Evolutionary conservation across 2,329 filamentous ascomycete species (phyloP), one percentile per base, ranked within the genome.

Genomic region (Claviceps purpurea): DNA sequence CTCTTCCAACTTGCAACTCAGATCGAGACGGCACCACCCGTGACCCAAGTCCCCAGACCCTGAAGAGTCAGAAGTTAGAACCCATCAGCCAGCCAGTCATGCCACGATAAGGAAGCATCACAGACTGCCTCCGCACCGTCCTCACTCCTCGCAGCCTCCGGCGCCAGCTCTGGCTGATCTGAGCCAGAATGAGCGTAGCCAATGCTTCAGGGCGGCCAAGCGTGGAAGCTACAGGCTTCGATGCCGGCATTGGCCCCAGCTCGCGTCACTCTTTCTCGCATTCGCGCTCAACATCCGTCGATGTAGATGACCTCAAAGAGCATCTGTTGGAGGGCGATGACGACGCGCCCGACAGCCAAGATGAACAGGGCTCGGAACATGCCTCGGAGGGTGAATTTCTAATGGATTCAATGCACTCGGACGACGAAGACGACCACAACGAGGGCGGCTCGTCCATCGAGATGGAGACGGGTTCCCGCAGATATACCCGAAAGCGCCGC

Each of bases 351-450:
- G 70, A 70, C 39, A 66, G 68, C 43, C 70, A 70, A 39, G 70
- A 72, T 50, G 74, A 76, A 54, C 64, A 70, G 52, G 71, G 64
- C 47, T 73, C 72, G 30, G 78, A 81, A 61, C 67, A 77, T n/a
- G 43, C 24, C 24, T 45, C 43, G 6, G 43, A 45, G 43, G 13
- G 18, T 58, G 77, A 79, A 60, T 72, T 76, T 43, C 70, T 81
- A n/a, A 62, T 80, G 59, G 75, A 79, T 57, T 75, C 76, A 0
- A 74, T 74, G 54, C 64, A 73, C 2, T 71, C 74, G 2, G 69
- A 69, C 44, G n/a, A 34, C n/a, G 44, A 13, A 26, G 16, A 34
- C 26, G 26, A 34, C 44, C 16, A 34, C 16, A 26, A 34, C 8
- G 16, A 46, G 24, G 6, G 44, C n/a, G 26, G 44, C 26, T 46